Evolutionary conservation across 2,329 filamentous ascomycete species (phyloP), one percentile per base, ranked within the genome.

Genomic region (Ophiostoma himal-ulmi): DNA sequence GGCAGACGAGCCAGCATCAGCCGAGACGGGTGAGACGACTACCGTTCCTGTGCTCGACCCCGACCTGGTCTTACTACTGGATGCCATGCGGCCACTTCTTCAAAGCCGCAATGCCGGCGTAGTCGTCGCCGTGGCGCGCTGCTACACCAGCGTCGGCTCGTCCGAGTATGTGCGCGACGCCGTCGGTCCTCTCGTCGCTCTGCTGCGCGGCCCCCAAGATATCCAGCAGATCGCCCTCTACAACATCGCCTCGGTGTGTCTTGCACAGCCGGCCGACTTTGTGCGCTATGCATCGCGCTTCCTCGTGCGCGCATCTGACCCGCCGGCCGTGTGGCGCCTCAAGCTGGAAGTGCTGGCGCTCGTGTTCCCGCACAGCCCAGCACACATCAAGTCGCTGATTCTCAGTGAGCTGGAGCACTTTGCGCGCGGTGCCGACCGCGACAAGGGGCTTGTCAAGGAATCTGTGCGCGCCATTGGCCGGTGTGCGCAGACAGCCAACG

Each of bases 371-470:
- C 86, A 96, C 77, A 89, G 89, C 74, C 88, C 89, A 6, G 78
- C 86, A 11, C 89, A 92, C 71, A 83, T 91, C 71, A 96, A 97
- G 79, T 91, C 91, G 70, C 84, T 99, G 7, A 92, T 98, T 65
- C 84, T 99, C 68, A 94, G 91, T 74, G 95, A 99, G 78, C 85
- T 99, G 6, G 94, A 97, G 76, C 94, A 98, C 80, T 98, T 98
- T 79, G 93, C 92, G 0, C 88, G 90, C 72, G 89, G 87, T 5
- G 83, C 78, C 14, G 89, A 97, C 77, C 83, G 78, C 14, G 89
- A 97, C 77, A 88, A 91, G 73, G 86, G 88, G 0, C 84, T 98
- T 13, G 92, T 97, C 39, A 89, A 91, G 36, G 94, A 97, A 78
- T 92, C 93, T 52, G 94, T 99, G 4, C 87, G 93, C 34, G 94